Percentiles rank a stretch among this genome's conserved stretches.
Conservation (phyloP, 140 eudicot genomes). For the Stevia rebaudiana region DNA sequence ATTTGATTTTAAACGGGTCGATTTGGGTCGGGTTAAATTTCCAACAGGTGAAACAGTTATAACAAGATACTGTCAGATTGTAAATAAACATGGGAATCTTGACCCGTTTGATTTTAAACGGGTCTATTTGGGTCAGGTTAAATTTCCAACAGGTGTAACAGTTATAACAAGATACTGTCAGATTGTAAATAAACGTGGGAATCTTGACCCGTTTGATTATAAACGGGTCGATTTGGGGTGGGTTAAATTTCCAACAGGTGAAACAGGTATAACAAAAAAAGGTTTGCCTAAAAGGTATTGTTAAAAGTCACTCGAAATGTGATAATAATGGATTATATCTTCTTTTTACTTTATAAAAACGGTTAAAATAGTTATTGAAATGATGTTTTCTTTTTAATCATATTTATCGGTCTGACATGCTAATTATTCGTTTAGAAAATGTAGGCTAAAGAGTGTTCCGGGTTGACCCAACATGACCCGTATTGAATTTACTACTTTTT, state of each 20-base stretch:
- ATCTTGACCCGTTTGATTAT: not conserved
- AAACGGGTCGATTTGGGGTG: no score
- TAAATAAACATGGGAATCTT: no score
- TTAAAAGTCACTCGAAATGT: not conserved
- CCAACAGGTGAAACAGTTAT: no score
- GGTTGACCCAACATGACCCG: not conserved
- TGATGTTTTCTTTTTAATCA: not conserved
- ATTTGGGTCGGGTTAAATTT: no score
- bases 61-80: no score
- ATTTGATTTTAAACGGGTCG: not conserved
- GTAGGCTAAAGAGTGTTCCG: not conserved
- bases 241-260: not conserved
- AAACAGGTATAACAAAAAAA: not conserved
- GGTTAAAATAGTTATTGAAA: not conserved
- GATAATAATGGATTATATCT: not conserved
- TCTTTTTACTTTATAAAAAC: not conserved
- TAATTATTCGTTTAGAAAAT: not conserved
- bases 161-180: not conserved
- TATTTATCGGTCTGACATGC: not conserved
- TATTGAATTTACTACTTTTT: not conserved
- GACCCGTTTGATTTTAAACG: not conserved
- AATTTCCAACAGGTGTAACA: no score
- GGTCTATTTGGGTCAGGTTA: not conserved
- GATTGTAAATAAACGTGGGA: not conserved
- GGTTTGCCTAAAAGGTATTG: not conserved